Evolutionary conservation across 768 basidiomycete genomes (phyloP), one percentile per base, ranked within the genome.

Genomic region (Naganishia onofrii): DNA sequence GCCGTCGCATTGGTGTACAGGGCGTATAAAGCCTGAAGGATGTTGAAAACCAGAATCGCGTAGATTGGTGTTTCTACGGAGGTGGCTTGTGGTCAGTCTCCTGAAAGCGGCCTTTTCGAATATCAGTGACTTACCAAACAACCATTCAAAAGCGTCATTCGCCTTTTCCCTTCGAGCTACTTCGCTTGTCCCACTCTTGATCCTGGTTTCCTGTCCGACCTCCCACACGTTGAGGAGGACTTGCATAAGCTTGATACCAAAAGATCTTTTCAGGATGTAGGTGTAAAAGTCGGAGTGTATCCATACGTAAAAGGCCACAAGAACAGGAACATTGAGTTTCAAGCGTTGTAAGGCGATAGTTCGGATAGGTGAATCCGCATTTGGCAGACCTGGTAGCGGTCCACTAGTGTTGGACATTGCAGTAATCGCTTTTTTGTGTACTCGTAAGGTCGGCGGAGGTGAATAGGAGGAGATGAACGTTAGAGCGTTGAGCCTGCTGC

Each of bases 251-350:
- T 44, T 36, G 23, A 63, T 44, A 3, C 60, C 60, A 15, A 63
- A 26, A 46, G 60, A 44, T 26, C 42, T 63, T 29, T 63, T 63
- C 23, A 63, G 17, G 42, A 63, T 44, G 12, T 44, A 29, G 7
- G 60, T 63, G 28, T 63, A 63, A 15, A 63, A 44, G 38, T 63
- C 60, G 23, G 60, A 63, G 42, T 63, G 60, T n/a, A 63, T 63
- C 38, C 60, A 42, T 28, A 63, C 60, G 42, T 63, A 63, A 34
- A 63, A 63, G 29, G 60, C 60, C 36, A 63, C 23, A 2, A 63
- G 60, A 3, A 63, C 60, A 4, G 60, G 60, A 12, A 63, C 38
- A 42, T 63, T 63, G 60, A 63, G 60, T 42, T 63, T 63, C 29
- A 63, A 26, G 0, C 60, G 60, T 44, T 63, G 36, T 12, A 63